Evolutionary conservation across 2,329 filamentous ascomycete species (phyloP).

Genomic region (Paecilomyces sp.): DNA sequence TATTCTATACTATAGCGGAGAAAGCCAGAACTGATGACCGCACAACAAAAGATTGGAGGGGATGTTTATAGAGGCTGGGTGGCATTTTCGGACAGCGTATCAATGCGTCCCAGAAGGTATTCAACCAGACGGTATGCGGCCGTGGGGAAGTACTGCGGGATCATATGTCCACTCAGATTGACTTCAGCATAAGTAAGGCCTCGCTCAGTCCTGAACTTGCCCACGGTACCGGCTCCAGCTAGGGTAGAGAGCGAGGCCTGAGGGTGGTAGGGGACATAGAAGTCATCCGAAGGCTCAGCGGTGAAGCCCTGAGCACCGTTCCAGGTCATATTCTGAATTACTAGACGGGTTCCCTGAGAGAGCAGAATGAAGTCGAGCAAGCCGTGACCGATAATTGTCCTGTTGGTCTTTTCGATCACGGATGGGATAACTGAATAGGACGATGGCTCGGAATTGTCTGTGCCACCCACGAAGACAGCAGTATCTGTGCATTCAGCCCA

Average conservation of each 20-base stretch:
- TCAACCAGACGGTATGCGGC: constrained; percentile 61
- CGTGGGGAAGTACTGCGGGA: constrained; percentile 59
- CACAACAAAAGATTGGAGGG: background rate
- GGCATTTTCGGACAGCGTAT: constrained; percentile 5
- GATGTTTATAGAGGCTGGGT: background rate
- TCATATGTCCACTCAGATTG: constrained; percentile 29
- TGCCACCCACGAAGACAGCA: constrained; percentile 39
- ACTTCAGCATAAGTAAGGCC: constrained; percentile 61
- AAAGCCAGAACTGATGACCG: background rate
- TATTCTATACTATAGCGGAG: background rate
- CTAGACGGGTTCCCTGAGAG: constrained; percentile 61
- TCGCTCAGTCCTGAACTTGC: constrained; percentile 64
- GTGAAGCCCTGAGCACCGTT: constrained; percentile 65
- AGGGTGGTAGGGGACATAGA: constrained; percentile 43
- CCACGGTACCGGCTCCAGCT: constrained; percentile 60
- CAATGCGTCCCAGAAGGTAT: constrained; percentile 24
- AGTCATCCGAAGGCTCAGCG: constrained; percentile 50
- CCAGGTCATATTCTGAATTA: constrained; percentile 78
- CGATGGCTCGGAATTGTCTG: constrained; percentile 44
- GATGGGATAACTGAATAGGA: constrained; percentile 42
- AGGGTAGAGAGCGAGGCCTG: constrained; percentile 59
- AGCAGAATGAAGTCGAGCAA: constrained; percentile 62
- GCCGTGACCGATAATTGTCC: constrained; percentile 69
- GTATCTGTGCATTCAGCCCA: constrained; percentile 29
- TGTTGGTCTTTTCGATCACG: constrained; percentile 49